A percentile compares a stretch with the other conserved stretches of the same genome.
Conservation (phyloP, 1,139 yeast genomes). For the Protomyces lactucae-debilis region DNA sequence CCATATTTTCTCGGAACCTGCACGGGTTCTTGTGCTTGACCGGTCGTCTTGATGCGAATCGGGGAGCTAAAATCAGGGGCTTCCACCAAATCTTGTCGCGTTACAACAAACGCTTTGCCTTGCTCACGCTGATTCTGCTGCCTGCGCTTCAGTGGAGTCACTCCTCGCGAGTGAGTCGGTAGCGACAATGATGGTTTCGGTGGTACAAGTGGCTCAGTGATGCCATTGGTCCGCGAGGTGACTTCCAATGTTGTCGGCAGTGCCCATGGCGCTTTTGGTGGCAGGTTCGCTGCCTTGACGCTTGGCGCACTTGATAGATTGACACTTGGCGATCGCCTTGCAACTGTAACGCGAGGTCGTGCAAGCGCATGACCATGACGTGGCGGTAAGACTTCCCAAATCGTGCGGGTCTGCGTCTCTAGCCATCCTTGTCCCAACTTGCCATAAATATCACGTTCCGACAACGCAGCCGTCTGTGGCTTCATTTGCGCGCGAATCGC, state of each 20-base stretch:
- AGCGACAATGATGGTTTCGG: constrained; percentile 14
- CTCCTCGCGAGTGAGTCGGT: not conserved
- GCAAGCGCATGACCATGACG: not conserved
- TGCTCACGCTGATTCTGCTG: not conserved
- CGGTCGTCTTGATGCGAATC: constrained; percentile 15
- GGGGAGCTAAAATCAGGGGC: constrained; percentile 16
- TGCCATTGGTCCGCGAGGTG: not conserved
- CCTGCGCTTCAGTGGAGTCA: not conserved
- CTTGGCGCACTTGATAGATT: not conserved
- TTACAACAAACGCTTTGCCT: not conserved
- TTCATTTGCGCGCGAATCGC: not conserved
- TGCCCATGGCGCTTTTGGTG: constrained; percentile 10
- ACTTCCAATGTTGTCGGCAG: constrained; percentile 5
- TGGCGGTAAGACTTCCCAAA: constrained; percentile 17
- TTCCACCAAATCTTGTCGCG: constrained; percentile 7
- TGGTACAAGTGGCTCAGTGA: constrained; percentile 13
- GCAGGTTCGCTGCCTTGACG: not conserved
- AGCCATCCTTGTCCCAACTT: constrained; percentile 1
- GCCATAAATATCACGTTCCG: not conserved
- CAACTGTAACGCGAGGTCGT: constrained; percentile 1
- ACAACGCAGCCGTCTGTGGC: not conserved
- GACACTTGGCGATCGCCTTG: not conserved
- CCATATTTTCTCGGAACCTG: constrained; percentile 13
- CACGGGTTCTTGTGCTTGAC: not conserved
- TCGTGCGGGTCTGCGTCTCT: constrained; percentile 13